Evolutionary conservation across 2,329 filamentous ascomycete species (phyloP), one percentile per base, ranked within the genome.

Genomic region (Chaetomiaceae sp.): DNA sequence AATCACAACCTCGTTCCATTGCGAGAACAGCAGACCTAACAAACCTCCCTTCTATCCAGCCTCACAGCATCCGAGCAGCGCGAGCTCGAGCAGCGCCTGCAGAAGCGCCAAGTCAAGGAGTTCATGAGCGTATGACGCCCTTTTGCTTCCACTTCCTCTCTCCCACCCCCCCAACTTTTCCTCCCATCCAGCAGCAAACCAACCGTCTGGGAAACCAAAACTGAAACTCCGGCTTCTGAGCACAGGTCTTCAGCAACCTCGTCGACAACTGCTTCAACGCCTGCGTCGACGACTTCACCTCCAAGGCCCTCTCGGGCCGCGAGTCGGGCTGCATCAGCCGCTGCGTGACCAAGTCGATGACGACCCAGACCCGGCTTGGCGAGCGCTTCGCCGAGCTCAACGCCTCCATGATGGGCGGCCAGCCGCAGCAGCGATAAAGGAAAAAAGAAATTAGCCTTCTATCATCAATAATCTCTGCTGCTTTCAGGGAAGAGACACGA

Each of bases 281-380:
- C 74, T 99, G 94, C 80, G 84, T 99, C 75, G 92, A 91, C 74
- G 91, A 97, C 80, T 99, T 99, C 82, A 95, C 91, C 68, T 95
- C 91, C 76, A 97, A 97, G 78, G 89, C 90, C 45, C 83, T 99
- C 62, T 87, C 88, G 59, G 82, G 85, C 63, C 87, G 89, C 70
- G 94, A 99, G 76, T 88, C 88, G 68, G 87, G 88, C 71, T 99
- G 94, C 77, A 85, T 97, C 66, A 85, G 89, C 75, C 88, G 91
- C 66, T 99, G 94, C 74, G 91, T 97, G 58, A 88, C 94, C 75
- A 99, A 99, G 79, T 89, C 89, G 74, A 86, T 97, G 80, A 94
- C 95, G 72, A 87, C 87, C 59, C 89, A 89, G 61, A 89, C 94
- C 74, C 86, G 94, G 57, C 79, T 99, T 65, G 89, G 91, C 66